Conservation (phyloP, 805 yeast species). For the Wickerhamiella kazuoi region DNA sequence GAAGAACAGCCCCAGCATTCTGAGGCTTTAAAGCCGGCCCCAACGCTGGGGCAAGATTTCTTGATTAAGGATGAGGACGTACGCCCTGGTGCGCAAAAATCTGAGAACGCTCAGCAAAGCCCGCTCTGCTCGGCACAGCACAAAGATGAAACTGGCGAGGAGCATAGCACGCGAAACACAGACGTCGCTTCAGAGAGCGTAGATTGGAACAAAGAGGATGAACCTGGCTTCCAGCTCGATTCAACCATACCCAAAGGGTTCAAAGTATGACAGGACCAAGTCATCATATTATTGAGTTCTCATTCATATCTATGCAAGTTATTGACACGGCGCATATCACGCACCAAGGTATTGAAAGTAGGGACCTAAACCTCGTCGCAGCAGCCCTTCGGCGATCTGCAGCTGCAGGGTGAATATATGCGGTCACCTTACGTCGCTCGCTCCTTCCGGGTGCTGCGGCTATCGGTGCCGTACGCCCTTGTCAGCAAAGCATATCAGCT, state of each 20-base stretch:
- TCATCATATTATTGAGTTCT: neutral
- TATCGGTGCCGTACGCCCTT: neutral
- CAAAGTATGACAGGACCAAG: neutral
- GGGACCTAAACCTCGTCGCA: neutral
- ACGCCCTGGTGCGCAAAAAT: too few species aligned
- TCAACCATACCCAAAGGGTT: neutral
- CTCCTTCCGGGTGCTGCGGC: neutral
- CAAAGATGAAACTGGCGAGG: neutral
- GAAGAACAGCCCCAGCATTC: neutral
- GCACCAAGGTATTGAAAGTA: neutral
- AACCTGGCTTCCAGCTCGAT: neutral
- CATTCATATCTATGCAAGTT: neutral
- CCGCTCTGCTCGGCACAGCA: neutral
- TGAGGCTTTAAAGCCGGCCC: neutral
- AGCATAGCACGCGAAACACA: neutral
- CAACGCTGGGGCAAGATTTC: neutral
- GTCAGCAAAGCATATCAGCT: too few species aligned
- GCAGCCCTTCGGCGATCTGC: neutral
- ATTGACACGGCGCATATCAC: neutral
- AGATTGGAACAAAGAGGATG: neutral
- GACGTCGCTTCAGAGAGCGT: neutral
- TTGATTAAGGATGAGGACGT: neutral
- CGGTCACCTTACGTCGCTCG: neutral
- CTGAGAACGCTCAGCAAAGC: too few species aligned
- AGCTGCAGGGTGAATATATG: neutral